Percentiles rank a stretch among this genome's conserved stretches.
phyloP scores from a whole-genome alignment of 805 yeast genomes.

The Saccharomyces cerevisiae region DNA sequence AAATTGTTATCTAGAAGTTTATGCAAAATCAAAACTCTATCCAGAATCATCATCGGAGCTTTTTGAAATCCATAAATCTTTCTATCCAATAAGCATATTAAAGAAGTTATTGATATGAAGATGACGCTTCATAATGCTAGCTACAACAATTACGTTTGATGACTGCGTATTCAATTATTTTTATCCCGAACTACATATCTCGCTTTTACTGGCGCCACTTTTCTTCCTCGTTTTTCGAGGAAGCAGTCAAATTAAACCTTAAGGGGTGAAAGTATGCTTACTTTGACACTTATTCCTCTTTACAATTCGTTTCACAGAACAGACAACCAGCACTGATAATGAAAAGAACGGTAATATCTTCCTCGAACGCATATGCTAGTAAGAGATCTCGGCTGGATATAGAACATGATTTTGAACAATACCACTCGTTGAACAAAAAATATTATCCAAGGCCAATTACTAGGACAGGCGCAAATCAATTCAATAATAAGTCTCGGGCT shows the following conservation, averaged over 20 bases:
- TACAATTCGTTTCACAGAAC: not conserved
- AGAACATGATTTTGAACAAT: slow-evolving; percentile 11
- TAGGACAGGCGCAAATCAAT: slow-evolving; percentile 13
- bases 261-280: not conserved
- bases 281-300: not conserved
- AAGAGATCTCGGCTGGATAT: not conserved
- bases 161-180: too few species aligned
- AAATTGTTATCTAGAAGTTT: too few species aligned
- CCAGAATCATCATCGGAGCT: too few species aligned
- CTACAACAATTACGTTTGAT: too few species aligned
- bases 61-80: too few species aligned
- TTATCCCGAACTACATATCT: too few species aligned
- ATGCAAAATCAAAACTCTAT: too few species aligned
- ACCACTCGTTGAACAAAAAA: slow-evolving; percentile 7
- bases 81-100: too few species aligned
- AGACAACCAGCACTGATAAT: not conserved
- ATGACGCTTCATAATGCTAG: too few species aligned
- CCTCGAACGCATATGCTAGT: not conserved
- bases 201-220: not conserved
- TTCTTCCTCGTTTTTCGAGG: not conserved
- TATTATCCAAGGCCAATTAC: slow-evolving; percentile 16
- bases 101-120: too few species aligned
- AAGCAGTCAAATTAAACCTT: not conserved
- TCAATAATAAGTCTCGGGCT: slow-evolving; percentile 12
- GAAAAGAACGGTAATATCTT: not conserved